Evolutionary conservation across 2,329 filamentous ascomycete species (phyloP), one percentile per base, ranked within the genome.

Genomic region (Cercospora sp.): DNA sequence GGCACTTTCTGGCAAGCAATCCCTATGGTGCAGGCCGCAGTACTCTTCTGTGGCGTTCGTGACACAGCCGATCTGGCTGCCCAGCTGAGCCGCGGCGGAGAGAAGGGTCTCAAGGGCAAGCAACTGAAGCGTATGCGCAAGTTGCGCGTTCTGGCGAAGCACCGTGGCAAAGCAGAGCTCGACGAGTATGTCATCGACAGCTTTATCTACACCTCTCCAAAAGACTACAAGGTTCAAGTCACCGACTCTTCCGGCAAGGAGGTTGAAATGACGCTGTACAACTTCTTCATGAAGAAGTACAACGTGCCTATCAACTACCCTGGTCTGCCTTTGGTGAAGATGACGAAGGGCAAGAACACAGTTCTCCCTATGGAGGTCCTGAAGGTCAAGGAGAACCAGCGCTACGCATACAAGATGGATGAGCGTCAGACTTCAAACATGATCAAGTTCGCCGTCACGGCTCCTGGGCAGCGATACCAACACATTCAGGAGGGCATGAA

Each of bases 371-470:
- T 88, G 78, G 87, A 90, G 66, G 73, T 86, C 32, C 79, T 88
- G 43, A 79, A 77, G 12, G 81, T 89, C 68, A 79, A 83, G 51
- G 76, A 80, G 3, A 85, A 88, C 40, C 86, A 89, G 77, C 84
- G 85, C 2, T 89, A 87, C 74, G 81, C 80, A 3, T 85, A 80
- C 76, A 90, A 89, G 79, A 77, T 89, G 58, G 84, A 84, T 61
- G 86, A 88, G 65, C 75, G 76, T 0, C 85, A 97, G 81, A 97
- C 94, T 0, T 82, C 90, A 0, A 81, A 86, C 5, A 99, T 99
- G 95, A 97, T 99, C 82, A 94, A 91, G 79, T 93, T 94, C 74
- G 94, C 94, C 0, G 94, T 97, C 4, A 92, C 91, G 5, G 86
- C 90, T 1, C 95, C 95, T 0, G 77, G 79, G 0, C 78, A 88